Evolutionary conservation across 2,329 filamentous ascomycete species (phyloP), one percentile per base, ranked within the genome.

Genomic region (Penicillium sp.): DNA sequence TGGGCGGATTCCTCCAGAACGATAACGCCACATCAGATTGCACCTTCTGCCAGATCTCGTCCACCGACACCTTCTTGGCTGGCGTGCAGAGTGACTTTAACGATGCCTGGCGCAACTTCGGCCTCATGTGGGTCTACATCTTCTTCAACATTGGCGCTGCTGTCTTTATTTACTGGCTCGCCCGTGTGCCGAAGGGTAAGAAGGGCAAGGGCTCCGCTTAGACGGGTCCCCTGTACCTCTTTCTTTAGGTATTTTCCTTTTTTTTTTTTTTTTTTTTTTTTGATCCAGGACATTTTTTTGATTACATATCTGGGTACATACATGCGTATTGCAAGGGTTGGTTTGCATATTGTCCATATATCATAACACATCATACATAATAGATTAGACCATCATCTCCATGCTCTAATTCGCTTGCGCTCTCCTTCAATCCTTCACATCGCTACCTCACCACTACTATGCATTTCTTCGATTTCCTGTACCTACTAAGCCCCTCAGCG

Each of bases 21-120:
- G 73, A 75, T 0, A 65, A 73, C 13, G 79, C 81, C 2, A 85
- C 79, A 0, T 64, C 67, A 13, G 65, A 79, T 15, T 87, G 85
- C 71, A 69, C 75, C 1, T 86, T 83, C 76, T 87, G 85, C 71
- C 65, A 75, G 3, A 69, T 84, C 11, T 70, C 65, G 17, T 65
- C 66, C 9, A 82, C 84, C 0, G 81, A 87, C 65, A 76, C 79
- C 41, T 86, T 81, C 73, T 72, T 87, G 48, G 71, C 71, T 0
- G 53, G 64, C 1, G 74, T 79, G 5, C 73, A 70, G 19, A 82
- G 83, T 55, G 73, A 74, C 61, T 86, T 78, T 69, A 64, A 68
- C 0, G 75, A 85, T 30, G 76, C 73, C n/a, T 91, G 89, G 89
- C 81, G 89, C 60, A 90, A 92, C 71, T 91, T 87, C 61, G 90